Evolutionary conservation across 129 eudicot genomes (phyloP).

Genomic region (Tagetes erecta): DNA sequence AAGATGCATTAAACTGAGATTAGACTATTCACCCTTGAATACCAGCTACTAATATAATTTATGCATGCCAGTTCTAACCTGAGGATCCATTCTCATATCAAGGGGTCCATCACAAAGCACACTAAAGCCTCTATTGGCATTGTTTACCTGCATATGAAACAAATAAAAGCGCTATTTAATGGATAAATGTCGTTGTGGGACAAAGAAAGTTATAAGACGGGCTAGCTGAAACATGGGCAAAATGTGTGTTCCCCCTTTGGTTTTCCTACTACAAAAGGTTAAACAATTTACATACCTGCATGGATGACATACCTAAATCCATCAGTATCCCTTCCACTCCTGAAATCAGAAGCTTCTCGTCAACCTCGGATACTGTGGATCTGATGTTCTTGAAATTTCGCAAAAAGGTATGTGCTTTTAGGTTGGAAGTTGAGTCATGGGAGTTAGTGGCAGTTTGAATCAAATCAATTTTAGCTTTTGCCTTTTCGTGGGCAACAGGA

Average conservation of each 20-base stretch:
- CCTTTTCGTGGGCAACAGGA: constrained; percentile 88
- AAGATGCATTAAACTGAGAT: neutral
- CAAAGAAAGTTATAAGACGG: constrained; percentile 3
- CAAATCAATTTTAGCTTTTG: constrained; percentile 50
- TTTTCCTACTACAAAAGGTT: neutral
- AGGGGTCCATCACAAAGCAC: constrained; percentile 88
- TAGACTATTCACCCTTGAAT: neutral
- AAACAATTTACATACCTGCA: constrained; percentile 64
- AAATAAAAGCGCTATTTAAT: neutral
- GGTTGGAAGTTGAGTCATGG: constrained; percentile 29
- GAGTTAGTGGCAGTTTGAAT: constrained; percentile 38
- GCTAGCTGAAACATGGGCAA: neutral
- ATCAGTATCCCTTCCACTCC: constrained; percentile 80
- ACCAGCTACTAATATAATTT: neutral
- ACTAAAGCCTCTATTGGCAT: constrained; percentile 88
- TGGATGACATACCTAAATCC: constrained; percentile 99
- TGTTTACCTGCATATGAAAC: constrained; percentile 62
- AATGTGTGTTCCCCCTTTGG: neutral
- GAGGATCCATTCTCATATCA: constrained; percentile 98
- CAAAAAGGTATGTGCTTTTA: constrained; percentile 51
- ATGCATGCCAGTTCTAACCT: constrained; percentile 47
- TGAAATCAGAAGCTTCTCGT: constrained; percentile 45
- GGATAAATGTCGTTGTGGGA: neutral
- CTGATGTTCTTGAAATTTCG: constrained; percentile 65
- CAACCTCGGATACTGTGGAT: constrained; percentile 60